Evolutionary conservation across 495 filamentous ascomycete species (phyloP), one percentile per base, ranked within the genome.

Genomic region (Lasiosphaeria hispida): DNA sequence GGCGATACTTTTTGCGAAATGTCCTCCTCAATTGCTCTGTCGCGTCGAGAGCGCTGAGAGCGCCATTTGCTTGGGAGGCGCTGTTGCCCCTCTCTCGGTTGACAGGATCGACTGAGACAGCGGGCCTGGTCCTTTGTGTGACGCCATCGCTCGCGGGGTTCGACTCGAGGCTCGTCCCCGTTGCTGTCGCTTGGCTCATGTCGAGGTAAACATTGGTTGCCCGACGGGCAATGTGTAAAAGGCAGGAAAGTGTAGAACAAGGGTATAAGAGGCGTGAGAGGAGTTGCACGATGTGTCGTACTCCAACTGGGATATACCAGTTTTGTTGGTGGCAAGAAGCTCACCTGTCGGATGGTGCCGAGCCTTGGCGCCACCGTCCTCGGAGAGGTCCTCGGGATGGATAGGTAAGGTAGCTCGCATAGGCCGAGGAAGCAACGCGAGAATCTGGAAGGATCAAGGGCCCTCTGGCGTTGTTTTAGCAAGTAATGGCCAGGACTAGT

Each of bases 1-100:
- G 94, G 56, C 86, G 87, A 75, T 96, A 97, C 70, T 89, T 89
- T 18, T 45, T 67, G n/a, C 62, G 62, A 34, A 68, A 65, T 1
- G 60, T 51, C 57, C 45, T 68, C 34, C 52, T 58, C n/a, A 68
- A 36, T 44, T 67, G 49, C 45, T 63, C 60, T 14, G 38, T 60
- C 43, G 60, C 40, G 14, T 67, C 62, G 15, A 30, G 48, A 13
- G 55, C 39, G 50, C 47, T 51, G 36, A 11, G 8, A 23, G 37
- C 4, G 13, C 9, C 8, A 19, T 19, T 2, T 18, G 18, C 13
- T 14, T 17, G 34, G 33, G 23, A 17, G 48, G 4, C 35, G 57
- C 23, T 58, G 48, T n/a, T 18, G 42, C 23, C 23, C 23, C 23
- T 13, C 17, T 41, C 40, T 42, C 38, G n/a, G 18, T 30, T 34